Percentiles rank a stretch among this genome's conserved stretches.
phyloP scores from a whole-genome alignment of 2,329 filamentous ascomycete species.

The Clathrospora elynae region DNA sequence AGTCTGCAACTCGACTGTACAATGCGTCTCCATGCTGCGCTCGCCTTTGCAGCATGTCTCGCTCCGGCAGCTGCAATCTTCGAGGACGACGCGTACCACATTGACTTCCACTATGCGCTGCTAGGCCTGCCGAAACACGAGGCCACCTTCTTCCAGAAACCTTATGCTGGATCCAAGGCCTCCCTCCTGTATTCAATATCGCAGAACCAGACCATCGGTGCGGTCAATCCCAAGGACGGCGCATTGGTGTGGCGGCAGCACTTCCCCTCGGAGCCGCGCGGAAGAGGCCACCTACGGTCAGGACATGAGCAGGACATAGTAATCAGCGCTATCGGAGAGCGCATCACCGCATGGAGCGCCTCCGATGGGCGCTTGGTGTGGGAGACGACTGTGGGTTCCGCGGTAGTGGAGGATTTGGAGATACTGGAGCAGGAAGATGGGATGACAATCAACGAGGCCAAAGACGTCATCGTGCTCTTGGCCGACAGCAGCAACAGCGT shows the following conservation, averaged over 20 bases:
- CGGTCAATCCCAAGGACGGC: conserved; percentile 86
- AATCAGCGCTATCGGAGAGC: conserved; percentile 71
- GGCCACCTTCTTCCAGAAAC: conserved; percentile 94
- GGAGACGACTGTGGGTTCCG: conserved; percentile 65
- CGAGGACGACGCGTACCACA: conserved; percentile 84
- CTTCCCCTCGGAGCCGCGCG: conserved; percentile 55
- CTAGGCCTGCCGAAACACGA: conserved; percentile 80
- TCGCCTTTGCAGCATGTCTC: conserved; percentile 50
- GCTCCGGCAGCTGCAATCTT: conserved; percentile 71
- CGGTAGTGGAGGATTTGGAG: conserved; percentile 71
- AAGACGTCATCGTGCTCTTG: conserved; percentile 74
- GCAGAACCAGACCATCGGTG: conserved; percentile 80
- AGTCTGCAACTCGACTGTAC: conserved; percentile 26
- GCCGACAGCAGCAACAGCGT: conserved; percentile 64
- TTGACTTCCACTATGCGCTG: conserved; percentile 92
- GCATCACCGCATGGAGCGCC: conserved; percentile 82
- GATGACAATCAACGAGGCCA: conserved; percentile 52
- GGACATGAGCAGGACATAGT: conserved; percentile 79
- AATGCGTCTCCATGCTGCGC: conserved; percentile 47
- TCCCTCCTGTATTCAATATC: conserved; percentile 91
- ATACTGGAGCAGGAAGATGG: conserved; percentile 72
- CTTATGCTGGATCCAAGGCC: conserved; percentile 78
- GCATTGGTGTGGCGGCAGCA: conserved; percentile 84
- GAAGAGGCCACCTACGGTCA: conserved; percentile 63
- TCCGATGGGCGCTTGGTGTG: conserved; percentile 79